Evolutionary conservation across 2,329 filamentous ascomycete genomes (phyloP).

Genomic region (Ramularia endophylla): DNA sequence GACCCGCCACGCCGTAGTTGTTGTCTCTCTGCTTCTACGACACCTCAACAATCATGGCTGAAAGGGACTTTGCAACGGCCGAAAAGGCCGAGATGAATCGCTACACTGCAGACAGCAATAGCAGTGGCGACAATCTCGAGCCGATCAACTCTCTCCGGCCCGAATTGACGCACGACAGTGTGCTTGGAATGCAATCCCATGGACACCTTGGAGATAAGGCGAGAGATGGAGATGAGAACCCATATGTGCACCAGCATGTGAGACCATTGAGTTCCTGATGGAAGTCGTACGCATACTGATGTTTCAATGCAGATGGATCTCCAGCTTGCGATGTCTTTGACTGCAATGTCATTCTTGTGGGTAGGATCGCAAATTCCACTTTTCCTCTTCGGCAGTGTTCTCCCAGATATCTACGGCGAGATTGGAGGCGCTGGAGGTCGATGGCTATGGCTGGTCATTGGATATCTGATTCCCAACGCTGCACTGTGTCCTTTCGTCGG

Average conservation of each 20-base stretch:
- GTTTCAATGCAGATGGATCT: conserved; percentile 37
- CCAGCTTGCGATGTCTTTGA: conserved; percentile 45
- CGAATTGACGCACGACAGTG: not conserved
- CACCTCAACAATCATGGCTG: no score
- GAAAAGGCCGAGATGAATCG: not conserved
- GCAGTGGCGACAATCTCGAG: conserved; percentile 1
- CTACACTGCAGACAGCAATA: conserved; percentile 1
- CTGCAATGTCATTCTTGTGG: conserved; percentile 57
- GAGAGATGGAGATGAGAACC: conserved; percentile 3
- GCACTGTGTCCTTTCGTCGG: conserved; percentile 60
- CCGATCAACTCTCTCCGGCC: not conserved
- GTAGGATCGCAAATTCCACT: conserved; percentile 56
- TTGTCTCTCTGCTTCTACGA: no score
- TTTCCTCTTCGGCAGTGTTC: conserved; percentile 39
- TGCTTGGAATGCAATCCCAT: conserved; percentile 1
- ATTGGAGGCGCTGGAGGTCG: conserved; percentile 51
- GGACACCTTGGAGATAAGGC: conserved; percentile 1
- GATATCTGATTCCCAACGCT: conserved; percentile 51
- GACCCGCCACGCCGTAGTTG: no score
- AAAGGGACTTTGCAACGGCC: not conserved
- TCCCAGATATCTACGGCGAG: conserved; percentile 50
- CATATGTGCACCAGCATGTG: conserved; percentile 8
- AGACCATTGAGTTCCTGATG: not conserved
- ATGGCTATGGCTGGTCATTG: conserved; percentile 44
- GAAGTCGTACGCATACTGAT: not conserved